These are phyloP conservation scores for Mercurialis annua DNA, from an alignment of 345 rosid species.

Conservation along the genomic window DNA sequence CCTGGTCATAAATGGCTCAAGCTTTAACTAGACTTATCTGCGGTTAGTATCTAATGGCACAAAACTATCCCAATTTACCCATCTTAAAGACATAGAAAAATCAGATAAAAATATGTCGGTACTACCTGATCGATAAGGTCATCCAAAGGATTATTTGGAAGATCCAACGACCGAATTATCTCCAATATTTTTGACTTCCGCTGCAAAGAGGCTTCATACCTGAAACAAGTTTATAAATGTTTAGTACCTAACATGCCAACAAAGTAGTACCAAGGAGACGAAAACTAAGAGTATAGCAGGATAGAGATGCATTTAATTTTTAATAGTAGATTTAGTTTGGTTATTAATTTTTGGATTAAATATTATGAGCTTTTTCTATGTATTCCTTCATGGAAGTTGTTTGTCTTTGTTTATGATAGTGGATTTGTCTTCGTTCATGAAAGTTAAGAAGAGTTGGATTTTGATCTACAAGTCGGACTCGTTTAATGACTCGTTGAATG, in stretches of 20 bases:
- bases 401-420: no score
- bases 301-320: no score
- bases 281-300: background rate
- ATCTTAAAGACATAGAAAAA: background rate
- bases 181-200: conserved; percentile 87
- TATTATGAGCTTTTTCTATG: no score
- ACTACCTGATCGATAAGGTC: conserved; percentile 92
- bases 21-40: background rate
- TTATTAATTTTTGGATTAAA: no score
- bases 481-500: no score
- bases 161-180: conserved; percentile 78
- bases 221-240: conserved; percentile 26
- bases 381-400: no score
- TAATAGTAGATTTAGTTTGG: no score
- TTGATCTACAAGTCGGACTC: no score
- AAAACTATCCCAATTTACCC: background rate
- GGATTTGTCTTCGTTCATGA: no score
- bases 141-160: conserved; percentile 97
- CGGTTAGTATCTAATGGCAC: background rate
- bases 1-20: background rate
- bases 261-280: background rate
- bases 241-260: background rate
- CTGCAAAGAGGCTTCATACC: conserved; percentile 85
- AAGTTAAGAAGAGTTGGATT: no score
- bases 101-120: background rate